phyloP scores from a whole-genome alignment of 2,329 filamentous ascomycete genomes.

The Diaporthe humulicola region DNA sequence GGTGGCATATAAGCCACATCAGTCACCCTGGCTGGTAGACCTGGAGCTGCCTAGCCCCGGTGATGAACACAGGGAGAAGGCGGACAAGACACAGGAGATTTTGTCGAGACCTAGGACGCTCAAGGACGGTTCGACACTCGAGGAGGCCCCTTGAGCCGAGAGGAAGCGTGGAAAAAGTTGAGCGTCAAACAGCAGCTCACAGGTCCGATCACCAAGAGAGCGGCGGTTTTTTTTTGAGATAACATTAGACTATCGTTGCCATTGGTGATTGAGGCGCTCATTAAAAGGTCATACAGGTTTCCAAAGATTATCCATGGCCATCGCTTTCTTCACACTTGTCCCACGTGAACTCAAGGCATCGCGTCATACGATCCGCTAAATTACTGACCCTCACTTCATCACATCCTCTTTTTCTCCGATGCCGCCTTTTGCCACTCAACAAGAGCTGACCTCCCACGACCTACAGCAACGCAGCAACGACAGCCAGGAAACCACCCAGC shows the following conservation, averaged over 20 bases:
- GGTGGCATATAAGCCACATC: conserved; percentile 53
- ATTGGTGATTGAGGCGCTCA: conserved; percentile 10
- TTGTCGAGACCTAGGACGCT: background rate
- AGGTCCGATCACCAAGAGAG: background rate
- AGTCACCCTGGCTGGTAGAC: conserved; percentile 68
- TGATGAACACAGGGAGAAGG: conserved; percentile 33
- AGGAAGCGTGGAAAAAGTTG: too few species aligned
- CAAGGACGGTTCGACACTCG: background rate
- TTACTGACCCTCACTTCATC: too few species aligned
- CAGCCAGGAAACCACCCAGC: conserved; percentile 27
- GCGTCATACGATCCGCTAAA: background rate
- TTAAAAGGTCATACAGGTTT: background rate
- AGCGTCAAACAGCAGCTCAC: background rate
- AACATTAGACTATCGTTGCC: conserved; percentile 27
- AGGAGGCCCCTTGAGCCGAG: background rate
- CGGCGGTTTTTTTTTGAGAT: background rate
- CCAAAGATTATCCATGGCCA: background rate
- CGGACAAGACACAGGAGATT: conserved; percentile 20
- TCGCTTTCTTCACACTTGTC: background rate
- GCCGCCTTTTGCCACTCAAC: background rate
- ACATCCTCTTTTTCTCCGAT: too few species aligned
- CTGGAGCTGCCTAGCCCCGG: conserved; percentile 53
- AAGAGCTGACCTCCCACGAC: background rate
- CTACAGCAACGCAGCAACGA: conserved; percentile 31
- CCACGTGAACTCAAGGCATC: background rate